phyloP scores from a whole-genome alignment of 352 stramenopile species.

The Pythium phragmiticola region DNA sequence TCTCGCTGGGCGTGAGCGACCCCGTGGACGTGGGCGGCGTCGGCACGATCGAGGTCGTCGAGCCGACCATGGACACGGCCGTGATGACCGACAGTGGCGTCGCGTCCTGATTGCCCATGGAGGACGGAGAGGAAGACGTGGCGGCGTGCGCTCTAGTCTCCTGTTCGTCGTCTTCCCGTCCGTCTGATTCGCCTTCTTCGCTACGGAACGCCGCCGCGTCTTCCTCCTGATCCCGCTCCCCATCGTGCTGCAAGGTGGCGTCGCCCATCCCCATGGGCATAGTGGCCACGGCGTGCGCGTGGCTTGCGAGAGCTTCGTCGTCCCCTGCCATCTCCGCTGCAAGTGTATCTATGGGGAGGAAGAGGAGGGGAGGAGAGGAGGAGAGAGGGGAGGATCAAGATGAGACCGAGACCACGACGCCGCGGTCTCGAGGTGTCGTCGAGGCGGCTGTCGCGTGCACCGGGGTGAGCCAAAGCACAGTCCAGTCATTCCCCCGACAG shows the following conservation, averaged over 20 bases:
- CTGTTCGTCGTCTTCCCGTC: background rate
- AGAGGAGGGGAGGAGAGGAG: too few species aligned
- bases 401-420: background rate
- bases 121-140: background rate
- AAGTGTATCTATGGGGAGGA: background rate
- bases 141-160: background rate
- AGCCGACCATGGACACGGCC: background rate
- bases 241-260: background rate
- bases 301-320: background rate
- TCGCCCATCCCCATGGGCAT: background rate
- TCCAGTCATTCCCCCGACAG: background rate
- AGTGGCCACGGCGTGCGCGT: background rate
- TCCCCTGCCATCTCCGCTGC: background rate
- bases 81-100: constrained; percentile 19
- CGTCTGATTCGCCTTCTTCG: constrained; percentile 3
- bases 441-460: constrained; percentile 11
- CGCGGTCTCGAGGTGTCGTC: constrained; percentile 2
- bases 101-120: background rate
- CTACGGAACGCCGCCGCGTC: background rate
- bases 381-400: background rate
- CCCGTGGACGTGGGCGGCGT: constrained; percentile 19
- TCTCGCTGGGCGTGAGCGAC: constrained; percentile 19
- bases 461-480: background rate
- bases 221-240: background rate
- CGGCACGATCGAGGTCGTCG: background rate